Base-by-base conservation (phyloP, 179 eudicot genomes). In the Vitellaria paradoxa region DNA sequence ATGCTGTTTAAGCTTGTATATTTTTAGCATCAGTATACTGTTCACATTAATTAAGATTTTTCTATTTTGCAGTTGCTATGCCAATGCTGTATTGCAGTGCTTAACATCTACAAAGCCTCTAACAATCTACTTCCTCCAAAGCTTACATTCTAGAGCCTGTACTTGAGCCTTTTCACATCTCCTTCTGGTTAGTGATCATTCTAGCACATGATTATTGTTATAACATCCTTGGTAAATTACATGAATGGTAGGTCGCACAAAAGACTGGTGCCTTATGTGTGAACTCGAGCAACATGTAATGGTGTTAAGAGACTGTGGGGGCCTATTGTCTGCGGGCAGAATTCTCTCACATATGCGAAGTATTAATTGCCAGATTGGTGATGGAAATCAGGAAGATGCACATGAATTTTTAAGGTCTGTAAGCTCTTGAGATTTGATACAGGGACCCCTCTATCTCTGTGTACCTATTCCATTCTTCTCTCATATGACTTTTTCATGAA, bases 381-480 rank as follows among this genome's bases (percentile, higher is more conserved):
- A 90, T 50, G 98, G 97, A 75, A 91, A 94, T 85, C 98, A 94
- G 84, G 98, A 94, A 91, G 98, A 94, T 83, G 98, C 98, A 53
- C 98, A 94, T 84, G 98, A 94, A 86, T 94, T 93, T 81, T 91
- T 94, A 80, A 89, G 98, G 98, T 94, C 64, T 65, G 83, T 84
- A 46, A 66, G 68, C 52, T 69, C 20, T 63, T 7, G 14, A 62
- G 45, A 9, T 79, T 62, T 26, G 26, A 20, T 30, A 30, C 37
- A 30, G 37, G 2, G 37, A 30, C 14, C 57, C 47, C 10, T 47
- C 46, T 47, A 3, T 53, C 49, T 9, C 65, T 56, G 9, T 15
- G 13, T 42, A 65, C 37, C 4, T 18, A 1, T 11, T 21, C 42
- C 59, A 69, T 49, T 65, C 18, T 65, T 30, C 68, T 65, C n/a